phyloP scores from a whole-genome alignment of 257 asterid genomes.

The Forsythia suspensa region DNA sequence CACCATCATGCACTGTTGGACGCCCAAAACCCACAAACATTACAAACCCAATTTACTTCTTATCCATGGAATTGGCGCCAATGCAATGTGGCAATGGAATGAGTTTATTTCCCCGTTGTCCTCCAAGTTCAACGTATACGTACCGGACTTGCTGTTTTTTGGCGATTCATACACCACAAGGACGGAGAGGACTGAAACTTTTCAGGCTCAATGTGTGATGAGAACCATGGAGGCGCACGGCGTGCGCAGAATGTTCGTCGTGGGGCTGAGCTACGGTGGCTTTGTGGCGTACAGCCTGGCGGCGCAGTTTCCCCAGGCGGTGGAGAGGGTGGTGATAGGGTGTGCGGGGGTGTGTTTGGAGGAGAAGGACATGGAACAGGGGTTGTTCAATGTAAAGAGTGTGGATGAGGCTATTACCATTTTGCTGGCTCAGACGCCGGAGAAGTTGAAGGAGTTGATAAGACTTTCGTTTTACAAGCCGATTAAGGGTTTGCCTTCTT shows the following conservation, averaged over 20 bases:
- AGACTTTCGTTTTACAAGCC: slow-evolving; percentile 64
- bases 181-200: slow-evolving; percentile 57
- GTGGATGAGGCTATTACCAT: slow-evolving; percentile 66
- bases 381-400: slow-evolving; percentile 67
- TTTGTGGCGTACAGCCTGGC: slow-evolving; percentile 81
- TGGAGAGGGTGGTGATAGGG: slow-evolving; percentile 64
- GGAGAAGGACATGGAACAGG: slow-evolving; percentile 76
- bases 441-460: slow-evolving; percentile 59
- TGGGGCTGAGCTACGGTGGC: slow-evolving; percentile 86
- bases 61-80: slow-evolving; percentile 83
- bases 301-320: slow-evolving; percentile 66
- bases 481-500: slow-evolving; percentile 61
- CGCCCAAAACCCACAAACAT: slow-evolving; percentile 53
- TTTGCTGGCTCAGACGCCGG: slow-evolving; percentile 71
- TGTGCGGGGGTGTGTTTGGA: slow-evolving; percentile 78
- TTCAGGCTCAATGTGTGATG: slow-evolving; percentile 73
- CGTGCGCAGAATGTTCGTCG: slow-evolving; percentile 51
- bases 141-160: slow-evolving; percentile 73
- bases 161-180: slow-evolving; percentile 69
- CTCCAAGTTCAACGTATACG: slow-evolving; percentile 65
- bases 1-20: slow-evolving; percentile 76
- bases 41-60: slow-evolving; percentile 54
- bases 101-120: slow-evolving; percentile 69
- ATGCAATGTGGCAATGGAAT: slow-evolving; percentile 95
- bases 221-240: slow-evolving; percentile 61